Base-by-base conservation (phyloP, 2,329 filamentous ascomycete species). In the Cladobotryum protrusum region DNA sequence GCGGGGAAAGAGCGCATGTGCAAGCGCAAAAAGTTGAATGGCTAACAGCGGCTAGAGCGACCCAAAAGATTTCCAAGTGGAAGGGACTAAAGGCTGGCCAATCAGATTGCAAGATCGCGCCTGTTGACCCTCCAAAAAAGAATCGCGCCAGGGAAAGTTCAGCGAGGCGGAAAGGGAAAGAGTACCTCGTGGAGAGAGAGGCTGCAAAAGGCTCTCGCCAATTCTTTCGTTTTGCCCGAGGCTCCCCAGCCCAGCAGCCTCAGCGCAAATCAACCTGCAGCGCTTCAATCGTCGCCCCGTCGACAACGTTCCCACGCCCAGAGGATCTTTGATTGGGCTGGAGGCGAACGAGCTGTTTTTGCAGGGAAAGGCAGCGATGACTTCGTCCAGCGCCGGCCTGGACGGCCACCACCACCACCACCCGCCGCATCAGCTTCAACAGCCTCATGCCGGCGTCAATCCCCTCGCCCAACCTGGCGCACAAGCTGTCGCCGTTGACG, bases 321-420 rank as follows among this genome's bases (percentile, higher is more conserved):
- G 33, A 24, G 20, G 29, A 40, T n/a, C 19, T 29, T 29, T 35
- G n/a, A n/a, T 39, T 47, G 39, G 43, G 33, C 33, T 29, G 35
- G 59, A 67, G 76, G 72, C 75, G 76, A 77, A 79, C 70, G 75
- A 79, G 76, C 77, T 78, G 75, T 75, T 78, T 75, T 75, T 66
- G 59, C 55, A 62, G 44, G 47, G 46, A 42, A 63, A 66, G 73
- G 69, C 67, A 79, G 77, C 76, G 76, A 80, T 81, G 77, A 79
- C 75, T 78, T 81, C 77, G 77, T 78, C 76, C 63, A 70, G 70
- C 65, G 70, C 65, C 65, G 69, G 67, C 67, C 67, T 63, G 53
- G 57, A 61, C 55, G 58, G 54, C 51, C 54, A 50, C 53, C 43
- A 51, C 47, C 47, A 53, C 50, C 47, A 35, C 46, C 54, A 51